Base-by-base conservation (phyloP, 257 asterid species). In the Petrea volubilis region DNA sequence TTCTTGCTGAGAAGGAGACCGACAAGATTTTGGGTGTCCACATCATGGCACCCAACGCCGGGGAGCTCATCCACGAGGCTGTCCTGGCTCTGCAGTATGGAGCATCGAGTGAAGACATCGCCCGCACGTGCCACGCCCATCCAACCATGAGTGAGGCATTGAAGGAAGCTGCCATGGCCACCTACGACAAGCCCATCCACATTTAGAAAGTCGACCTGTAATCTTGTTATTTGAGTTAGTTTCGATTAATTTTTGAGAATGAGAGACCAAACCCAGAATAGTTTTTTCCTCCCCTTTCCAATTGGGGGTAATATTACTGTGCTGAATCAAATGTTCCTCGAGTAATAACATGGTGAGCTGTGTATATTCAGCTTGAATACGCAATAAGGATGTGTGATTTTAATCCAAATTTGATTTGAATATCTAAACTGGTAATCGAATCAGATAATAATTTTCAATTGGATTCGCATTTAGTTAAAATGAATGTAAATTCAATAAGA, bases 151-250 rank as follows among this genome's bases (percentile, higher is more conserved):
- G 99, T 6, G 99, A 95, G 79, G 99, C 99, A 8, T 27, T 95
- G 67, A 95, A 95, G 88, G 99, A 95, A 78, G 99, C 99, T 29
- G 97, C 99, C 31, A 95, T 95, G 97, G 99, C 98, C 44, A 92
- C 98, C 23, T 92, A 92, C 46, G 98, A 92, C 84, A 95, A 90
- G 79, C 92, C 99, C 43, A 95, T 95, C 76, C 99, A 95, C 91
- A 91, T 91, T n/a, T 94, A 86, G 88, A 69, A 44, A 47, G 13
- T 9, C 27, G 10, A 28, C 4, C 43, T 65, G 7, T 34, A n/a
- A 33, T 63, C 70, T 52, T 71, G 40, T 65, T 62, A 5, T n/a
- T 60, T 52, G 68, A 69, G 60, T 69, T 68, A 38, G 43, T 38
- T 38, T 65, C 24, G 28, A 55, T n/a, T 55, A 38, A 41, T 14